Percentiles rank a stretch among this genome's conserved stretches.
Evolutionary conservation across 805 yeast species (phyloP).

Genomic region (Priceomyces melissophilus): DNA sequence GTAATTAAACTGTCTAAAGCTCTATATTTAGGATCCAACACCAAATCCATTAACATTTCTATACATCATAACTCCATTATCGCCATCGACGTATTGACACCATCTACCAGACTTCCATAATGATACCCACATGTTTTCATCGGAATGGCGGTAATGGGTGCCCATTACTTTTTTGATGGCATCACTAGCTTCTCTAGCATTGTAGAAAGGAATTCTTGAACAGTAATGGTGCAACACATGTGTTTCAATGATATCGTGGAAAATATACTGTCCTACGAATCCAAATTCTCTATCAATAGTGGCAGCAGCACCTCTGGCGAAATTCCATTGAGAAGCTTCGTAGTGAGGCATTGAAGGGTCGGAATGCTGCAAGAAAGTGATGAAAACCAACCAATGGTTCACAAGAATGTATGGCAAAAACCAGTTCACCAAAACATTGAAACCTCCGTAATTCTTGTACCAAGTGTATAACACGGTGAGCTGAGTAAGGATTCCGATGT

Average conservation of each 20-base stretch:
- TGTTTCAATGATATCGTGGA: constrained; percentile 89
- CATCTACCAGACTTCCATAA: constrained; percentile 61
- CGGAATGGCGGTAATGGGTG: constrained; percentile 62
- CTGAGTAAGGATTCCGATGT: constrained; percentile 63
- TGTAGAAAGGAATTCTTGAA: constrained; percentile 83
- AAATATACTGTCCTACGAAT: constrained; percentile 69
- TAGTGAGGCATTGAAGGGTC: constrained; percentile 80
- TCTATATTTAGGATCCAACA: constrained; percentile 11
- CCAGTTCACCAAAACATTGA: constrained; percentile 65
- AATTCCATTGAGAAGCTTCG: constrained; percentile 71
- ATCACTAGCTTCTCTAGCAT: constrained; percentile 74
- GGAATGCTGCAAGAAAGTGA: constrained; percentile 81
- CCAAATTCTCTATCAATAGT: constrained; percentile 85
- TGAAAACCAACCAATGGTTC: constrained; percentile 88
- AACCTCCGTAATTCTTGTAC: constrained; percentile 59
- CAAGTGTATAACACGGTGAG: constrained; percentile 53
- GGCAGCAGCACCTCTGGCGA: constrained; percentile 87
- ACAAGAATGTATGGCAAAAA: constrained; percentile 73
- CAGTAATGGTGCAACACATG: constrained; percentile 85
- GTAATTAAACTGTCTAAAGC: background rate
- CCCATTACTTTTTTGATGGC: constrained; percentile 86
- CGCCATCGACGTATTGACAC: constrained; percentile 75
- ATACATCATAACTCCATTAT: constrained; percentile 68
- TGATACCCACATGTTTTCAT: constrained; percentile 70
- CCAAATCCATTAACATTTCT: constrained; percentile 61